Percentiles rank a stretch among this genome's conserved stretches.
Conservation (phyloP, 2,329 filamentous ascomycete species). For the Lecanosticta acicola region DNA sequence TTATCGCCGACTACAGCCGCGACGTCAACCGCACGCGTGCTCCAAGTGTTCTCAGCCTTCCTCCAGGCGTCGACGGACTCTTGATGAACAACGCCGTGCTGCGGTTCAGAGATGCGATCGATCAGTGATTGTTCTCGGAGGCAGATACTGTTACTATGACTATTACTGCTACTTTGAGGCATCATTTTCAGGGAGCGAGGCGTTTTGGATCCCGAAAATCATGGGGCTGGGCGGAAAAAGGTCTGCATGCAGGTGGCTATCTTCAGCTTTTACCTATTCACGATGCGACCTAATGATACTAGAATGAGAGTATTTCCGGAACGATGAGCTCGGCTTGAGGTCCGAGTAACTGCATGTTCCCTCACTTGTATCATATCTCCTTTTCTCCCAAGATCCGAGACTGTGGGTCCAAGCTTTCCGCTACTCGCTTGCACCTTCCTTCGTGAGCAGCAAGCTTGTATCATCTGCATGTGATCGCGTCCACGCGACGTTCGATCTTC, state of each 20-base stretch:
- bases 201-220: neutral
- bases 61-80: constrained; percentile 80
- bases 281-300: neutral
- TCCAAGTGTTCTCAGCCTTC: constrained; percentile 53
- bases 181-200: neutral
- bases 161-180: neutral
- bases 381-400: too few relatives aligned
- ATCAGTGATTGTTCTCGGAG: constrained; percentile 29
- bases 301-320: neutral
- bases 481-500: too few relatives aligned
- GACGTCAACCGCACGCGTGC: constrained; percentile 33
- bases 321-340: neutral
- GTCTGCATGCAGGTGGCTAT: neutral
- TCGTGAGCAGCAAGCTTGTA: too few relatives aligned
- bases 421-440: too few relatives aligned
- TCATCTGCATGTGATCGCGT: too few relatives aligned
- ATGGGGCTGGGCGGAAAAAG: neutral
- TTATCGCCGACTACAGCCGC: constrained; percentile 73
- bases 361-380: neutral
- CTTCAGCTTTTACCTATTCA: neutral
- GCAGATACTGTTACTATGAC: neutral
- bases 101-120: constrained; percentile 85
- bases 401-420: too few relatives aligned
- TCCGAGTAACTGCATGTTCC: neutral
- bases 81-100: constrained; percentile 81